Conservation (phyloP, 345 rosid genomes). For the Aurinia saxatilis region DNA sequence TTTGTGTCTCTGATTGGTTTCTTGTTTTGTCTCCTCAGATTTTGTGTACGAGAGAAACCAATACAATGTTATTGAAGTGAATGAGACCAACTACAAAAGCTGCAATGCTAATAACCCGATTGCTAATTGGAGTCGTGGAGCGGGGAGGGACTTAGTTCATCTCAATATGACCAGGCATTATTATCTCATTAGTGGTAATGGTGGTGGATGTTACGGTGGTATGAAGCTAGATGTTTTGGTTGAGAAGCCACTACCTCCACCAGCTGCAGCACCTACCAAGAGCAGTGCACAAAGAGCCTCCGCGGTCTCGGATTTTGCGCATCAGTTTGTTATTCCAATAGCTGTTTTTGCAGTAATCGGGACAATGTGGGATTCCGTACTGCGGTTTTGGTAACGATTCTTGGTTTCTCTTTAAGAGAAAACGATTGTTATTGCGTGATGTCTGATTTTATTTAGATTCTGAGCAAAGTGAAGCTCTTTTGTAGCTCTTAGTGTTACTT, state of each 20-base stretch:
- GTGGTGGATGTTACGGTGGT: conserved; percentile 83
- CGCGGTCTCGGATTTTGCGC: neutral
- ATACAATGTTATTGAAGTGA: conserved; percentile 78
- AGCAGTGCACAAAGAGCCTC: conserved; percentile 17
- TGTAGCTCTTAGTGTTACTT: neutral
- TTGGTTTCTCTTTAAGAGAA: neutral
- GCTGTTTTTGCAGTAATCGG: neutral
- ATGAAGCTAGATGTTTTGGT: conserved; percentile 65
- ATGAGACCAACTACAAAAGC: conserved; percentile 56
- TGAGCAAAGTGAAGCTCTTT: neutral
- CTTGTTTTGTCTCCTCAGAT: conserved; percentile 30
- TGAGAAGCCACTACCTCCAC: conserved; percentile 69
- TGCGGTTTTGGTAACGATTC: conserved; percentile 6
- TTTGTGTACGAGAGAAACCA: conserved; percentile 94
- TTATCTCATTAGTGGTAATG: conserved; percentile 78
- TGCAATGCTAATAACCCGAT: conserved; percentile 70
- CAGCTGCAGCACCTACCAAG: conserved; percentile 37
- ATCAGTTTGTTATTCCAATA: neutral
- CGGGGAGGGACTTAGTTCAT: conserved; percentile 89
- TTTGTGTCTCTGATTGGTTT: neutral
- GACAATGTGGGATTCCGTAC: conserved; percentile 6
- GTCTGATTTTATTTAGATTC: neutral
- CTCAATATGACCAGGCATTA: conserved; percentile 66
- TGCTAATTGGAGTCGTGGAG: conserved; percentile 77
- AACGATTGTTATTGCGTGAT: neutral